Conservation (phyloP, 805 yeast genomes). For the Candida krabiensis region DNA sequence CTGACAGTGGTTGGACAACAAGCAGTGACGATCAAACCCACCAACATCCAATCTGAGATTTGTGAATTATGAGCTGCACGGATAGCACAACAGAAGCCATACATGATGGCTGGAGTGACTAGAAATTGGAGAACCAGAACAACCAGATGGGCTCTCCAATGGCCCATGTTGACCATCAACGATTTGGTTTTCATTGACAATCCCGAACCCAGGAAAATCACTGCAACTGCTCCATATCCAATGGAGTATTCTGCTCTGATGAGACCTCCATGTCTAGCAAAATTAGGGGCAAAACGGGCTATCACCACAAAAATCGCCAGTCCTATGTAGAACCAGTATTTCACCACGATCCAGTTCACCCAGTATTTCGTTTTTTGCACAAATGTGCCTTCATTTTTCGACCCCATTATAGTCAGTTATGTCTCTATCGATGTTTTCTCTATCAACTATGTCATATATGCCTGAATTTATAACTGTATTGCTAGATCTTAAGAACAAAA, state of each 20-base stretch:
- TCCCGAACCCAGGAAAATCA: conserved; percentile 81
- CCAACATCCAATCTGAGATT: conserved; percentile 76
- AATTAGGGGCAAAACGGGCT: conserved; percentile 76
- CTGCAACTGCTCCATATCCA: conserved; percentile 83
- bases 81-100: conserved; percentile 70
- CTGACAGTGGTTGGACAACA: conserved; percentile 91
- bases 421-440: too few species aligned
- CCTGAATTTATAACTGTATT: too few species aligned
- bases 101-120: conserved; percentile 50
- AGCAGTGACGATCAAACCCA: conserved; percentile 80
- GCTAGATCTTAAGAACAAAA: too few species aligned
- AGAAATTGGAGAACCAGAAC: conserved; percentile 68
- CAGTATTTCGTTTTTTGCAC: neutral
- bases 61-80: conserved; percentile 51
- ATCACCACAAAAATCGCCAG: conserved; percentile 73
- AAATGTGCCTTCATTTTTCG: neutral
- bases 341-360: conserved; percentile 8
- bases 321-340: conserved; percentile 75
- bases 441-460: too few species aligned
- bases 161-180: conserved; percentile 58
- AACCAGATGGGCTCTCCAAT: conserved; percentile 83
- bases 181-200: conserved; percentile 69
- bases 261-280: conserved; percentile 81
- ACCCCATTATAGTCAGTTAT: conserved; percentile 1
- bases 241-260: conserved; percentile 74